Evolutionary conservation across 1,139 yeast species (phyloP).

Genomic region (Pichia sp.): DNA sequence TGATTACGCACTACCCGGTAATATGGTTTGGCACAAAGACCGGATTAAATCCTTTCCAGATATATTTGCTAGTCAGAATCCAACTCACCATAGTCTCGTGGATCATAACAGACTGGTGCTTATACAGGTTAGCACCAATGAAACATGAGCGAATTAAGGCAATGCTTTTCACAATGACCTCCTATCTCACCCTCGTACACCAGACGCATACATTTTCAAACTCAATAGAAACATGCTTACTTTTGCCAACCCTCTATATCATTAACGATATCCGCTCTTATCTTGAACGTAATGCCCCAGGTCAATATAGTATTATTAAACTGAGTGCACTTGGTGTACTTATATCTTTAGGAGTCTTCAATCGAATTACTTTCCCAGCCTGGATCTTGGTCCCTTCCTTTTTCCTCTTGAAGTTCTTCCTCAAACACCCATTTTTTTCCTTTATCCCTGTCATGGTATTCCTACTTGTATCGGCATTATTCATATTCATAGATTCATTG

Average conservation of each 20-base stretch:
- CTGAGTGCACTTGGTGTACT: slow-evolving; percentile 46
- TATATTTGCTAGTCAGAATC: slow-evolving; percentile 57
- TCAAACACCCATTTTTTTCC: slow-evolving; percentile 27
- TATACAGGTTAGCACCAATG: slow-evolving; percentile 47
- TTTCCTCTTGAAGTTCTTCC: slow-evolving; percentile 38
- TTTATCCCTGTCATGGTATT: slow-evolving; percentile 34
- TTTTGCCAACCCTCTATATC: slow-evolving; percentile 52
- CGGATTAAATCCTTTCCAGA: slow-evolving; percentile 39
- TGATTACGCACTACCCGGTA: slow-evolving; percentile 67
- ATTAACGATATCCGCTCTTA: slow-evolving; percentile 41
- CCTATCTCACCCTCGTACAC: slow-evolving; percentile 73
- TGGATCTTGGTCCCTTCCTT: slow-evolving; percentile 62
- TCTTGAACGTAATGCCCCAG: slow-evolving; percentile 24
- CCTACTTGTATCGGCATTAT: slow-evolving; percentile 33
- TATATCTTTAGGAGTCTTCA: slow-evolving; percentile 67
- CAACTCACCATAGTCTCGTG: slow-evolving; percentile 55
- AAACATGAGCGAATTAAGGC: slow-evolving; percentile 64
- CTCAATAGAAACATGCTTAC: slow-evolving; percentile 69
- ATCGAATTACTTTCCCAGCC: slow-evolving; percentile 77
- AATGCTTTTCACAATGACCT: slow-evolving; percentile 62
- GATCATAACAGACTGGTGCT: slow-evolving; percentile 52
- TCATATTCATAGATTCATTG: slow-evolving; percentile 56
- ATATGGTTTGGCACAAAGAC: slow-evolving; percentile 34
- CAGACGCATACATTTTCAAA: slow-evolving; percentile 91
- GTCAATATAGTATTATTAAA: slow-evolving; percentile 11